These are phyloP conservation scores for Colletotrichum theobromicola DNA, from an alignment of 2,329 filamentous ascomycete genomes.

Conservation along the genomic window DNA sequence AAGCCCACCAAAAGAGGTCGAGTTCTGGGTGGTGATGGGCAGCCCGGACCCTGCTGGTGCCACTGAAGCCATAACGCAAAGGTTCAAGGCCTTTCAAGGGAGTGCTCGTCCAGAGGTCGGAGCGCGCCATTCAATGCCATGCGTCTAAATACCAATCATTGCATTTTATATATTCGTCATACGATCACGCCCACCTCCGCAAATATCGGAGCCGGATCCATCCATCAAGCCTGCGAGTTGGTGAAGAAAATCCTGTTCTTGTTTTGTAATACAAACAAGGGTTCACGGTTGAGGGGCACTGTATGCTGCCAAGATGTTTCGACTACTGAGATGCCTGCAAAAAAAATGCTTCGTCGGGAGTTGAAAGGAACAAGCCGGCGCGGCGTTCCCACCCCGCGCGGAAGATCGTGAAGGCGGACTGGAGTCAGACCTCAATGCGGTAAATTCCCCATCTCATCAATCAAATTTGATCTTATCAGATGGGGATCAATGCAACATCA, in stretches of 20 bases:
- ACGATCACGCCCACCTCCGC: not conserved
- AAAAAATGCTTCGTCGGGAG: not conserved
- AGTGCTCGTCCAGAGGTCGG: not conserved
- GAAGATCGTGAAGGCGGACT: not conserved
- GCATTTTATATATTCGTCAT: not conserved
- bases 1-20: not conserved
- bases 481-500: not conserved
- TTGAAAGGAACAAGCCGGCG: not conserved
- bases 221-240: not conserved
- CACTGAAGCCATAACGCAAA: not conserved
- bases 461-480: not conserved
- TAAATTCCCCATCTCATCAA: not conserved
- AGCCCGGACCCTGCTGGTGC: not conserved
- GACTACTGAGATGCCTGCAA: not conserved
- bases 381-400: not conserved
- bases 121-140: not conserved
- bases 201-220: not conserved
- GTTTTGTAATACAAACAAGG: not conserved
- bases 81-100: not conserved
- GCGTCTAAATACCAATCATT: not conserved
- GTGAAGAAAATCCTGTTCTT: not conserved
- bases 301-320: not conserved
- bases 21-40: not conserved
- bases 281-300: not conserved
- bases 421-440: not conserved